A percentile compares a stretch with the other conserved stretches of the same genome.
Conservation (phyloP, 2,329 filamentous ascomycete genomes). For the Trichoderma sp. region DNA sequence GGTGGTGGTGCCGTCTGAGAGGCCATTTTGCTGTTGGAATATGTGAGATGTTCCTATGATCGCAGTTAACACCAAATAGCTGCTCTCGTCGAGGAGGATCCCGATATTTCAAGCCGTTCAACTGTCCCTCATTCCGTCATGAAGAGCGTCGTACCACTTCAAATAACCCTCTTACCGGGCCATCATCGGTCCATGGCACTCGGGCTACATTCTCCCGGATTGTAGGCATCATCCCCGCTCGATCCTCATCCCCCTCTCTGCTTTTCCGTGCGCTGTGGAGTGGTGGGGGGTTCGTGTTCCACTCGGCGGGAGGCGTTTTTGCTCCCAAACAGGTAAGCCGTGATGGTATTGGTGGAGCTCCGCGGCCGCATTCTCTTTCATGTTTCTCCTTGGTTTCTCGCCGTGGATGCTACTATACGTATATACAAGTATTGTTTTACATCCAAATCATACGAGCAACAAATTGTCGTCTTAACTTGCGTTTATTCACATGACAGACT, state of each 20-base stretch:
- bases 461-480: not conserved
- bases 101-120: not conserved
- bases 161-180: constrained; percentile 14
- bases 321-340: constrained; percentile 2
- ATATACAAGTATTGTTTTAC: constrained; percentile 16
- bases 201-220: constrained; percentile 16
- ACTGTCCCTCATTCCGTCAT: constrained; percentile 5
- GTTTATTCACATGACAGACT: not conserved
- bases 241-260: not conserved
- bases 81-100: not conserved
- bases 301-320: not conserved
- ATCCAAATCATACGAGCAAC: not conserved
- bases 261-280: constrained; percentile 16
- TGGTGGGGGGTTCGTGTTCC: constrained; percentile 6
- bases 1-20: constrained; percentile 42
- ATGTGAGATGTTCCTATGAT: not conserved
- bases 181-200: constrained; percentile 1
- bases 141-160: constrained; percentile 16
- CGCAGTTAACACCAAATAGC: not conserved
- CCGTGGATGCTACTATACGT: not conserved
- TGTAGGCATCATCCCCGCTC: constrained; percentile 8
- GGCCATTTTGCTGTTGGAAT: not conserved
- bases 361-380: constrained; percentile 5
- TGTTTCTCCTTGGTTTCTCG: constrained; percentile 22
- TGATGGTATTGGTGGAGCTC: constrained; percentile 1